These are phyloP conservation scores for Apiospora phragmitis DNA, from an alignment of 2,329 filamentous ascomycete species.

Conservation along the genomic window DNA sequence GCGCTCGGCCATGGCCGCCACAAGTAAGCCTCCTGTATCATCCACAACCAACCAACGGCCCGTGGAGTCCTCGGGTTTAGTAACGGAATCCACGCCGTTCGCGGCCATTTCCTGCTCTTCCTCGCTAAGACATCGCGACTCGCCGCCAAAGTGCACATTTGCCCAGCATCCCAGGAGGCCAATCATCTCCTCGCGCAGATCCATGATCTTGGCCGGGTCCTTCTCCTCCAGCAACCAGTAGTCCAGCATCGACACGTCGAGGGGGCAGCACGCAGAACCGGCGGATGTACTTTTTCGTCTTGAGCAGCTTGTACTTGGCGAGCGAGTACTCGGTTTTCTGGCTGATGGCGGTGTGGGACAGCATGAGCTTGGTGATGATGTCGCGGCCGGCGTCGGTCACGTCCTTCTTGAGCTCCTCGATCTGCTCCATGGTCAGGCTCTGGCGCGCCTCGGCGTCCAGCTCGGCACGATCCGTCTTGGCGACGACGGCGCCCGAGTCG, in stretches of 20 bases:
- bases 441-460: conserved; percentile 69
- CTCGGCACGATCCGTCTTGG: conserved; percentile 58
- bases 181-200: conserved; percentile 81
- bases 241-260: conserved; percentile 76
- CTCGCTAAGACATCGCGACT: conserved; percentile 1
- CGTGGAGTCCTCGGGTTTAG: conserved; percentile 28
- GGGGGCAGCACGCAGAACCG: conserved; percentile 79
- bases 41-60: conserved; percentile 82
- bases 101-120: conserved; percentile 12
- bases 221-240: conserved; percentile 79
- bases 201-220: conserved; percentile 78
- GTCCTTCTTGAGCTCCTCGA: conserved; percentile 72
- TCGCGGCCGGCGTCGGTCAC: conserved; percentile 81
- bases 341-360: conserved; percentile 85
- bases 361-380: conserved; percentile 87
- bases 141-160: conserved; percentile 75
- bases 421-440: conserved; percentile 73
- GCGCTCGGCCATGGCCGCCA: conserved; percentile 82
- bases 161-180: conserved; percentile 85
- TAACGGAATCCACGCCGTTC: conserved; percentile 21
- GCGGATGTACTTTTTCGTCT: conserved; percentile 90
- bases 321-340: conserved; percentile 94
- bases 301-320: conserved; percentile 93
- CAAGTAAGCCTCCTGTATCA: conserved; percentile 80
- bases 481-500: conserved; percentile 49